Evolutionary conservation across 495 filamentous ascomycete genomes (phyloP).

Genomic region (Penicillium turbatum): DNA sequence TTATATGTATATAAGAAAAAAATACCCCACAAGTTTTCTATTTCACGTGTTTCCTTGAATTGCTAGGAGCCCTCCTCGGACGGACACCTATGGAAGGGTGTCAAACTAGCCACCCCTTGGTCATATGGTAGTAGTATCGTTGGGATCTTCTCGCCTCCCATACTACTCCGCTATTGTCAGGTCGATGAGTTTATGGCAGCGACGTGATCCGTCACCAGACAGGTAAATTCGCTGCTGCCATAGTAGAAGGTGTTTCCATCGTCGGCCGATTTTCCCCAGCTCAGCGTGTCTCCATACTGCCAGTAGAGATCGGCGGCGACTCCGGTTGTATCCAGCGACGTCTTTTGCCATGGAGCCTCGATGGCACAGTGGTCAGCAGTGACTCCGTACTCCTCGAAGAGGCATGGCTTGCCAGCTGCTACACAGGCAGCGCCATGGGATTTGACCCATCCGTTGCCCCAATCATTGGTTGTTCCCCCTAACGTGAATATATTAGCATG

Average conservation of each 20-base stretch:
- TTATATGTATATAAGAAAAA: slow-evolving; percentile 18
- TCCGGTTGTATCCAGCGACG: slow-evolving; percentile 46
- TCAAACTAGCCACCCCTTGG: background rate
- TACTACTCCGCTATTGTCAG: background rate
- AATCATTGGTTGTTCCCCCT: slow-evolving; percentile 41
- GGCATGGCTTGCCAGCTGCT: slow-evolving; percentile 58
- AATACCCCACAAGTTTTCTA: background rate
- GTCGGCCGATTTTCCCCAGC: slow-evolving; percentile 53
- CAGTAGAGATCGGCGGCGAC: slow-evolving; percentile 59
- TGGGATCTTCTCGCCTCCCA: background rate
- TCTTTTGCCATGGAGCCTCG: slow-evolving; percentile 55
- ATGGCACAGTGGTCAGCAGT: slow-evolving; percentile 40
- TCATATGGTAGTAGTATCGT: background rate
- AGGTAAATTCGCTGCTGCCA: slow-evolving; percentile 48
- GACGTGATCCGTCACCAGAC: slow-evolving; percentile 57
- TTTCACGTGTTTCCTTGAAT: too few species aligned
- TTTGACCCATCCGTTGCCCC: slow-evolving; percentile 56
- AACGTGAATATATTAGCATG: background rate
- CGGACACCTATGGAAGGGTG: background rate
- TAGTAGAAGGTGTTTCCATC: slow-evolving; percentile 62
- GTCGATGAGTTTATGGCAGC: slow-evolving; percentile 32
- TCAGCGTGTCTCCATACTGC: slow-evolving; percentile 58
- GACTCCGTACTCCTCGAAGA: slow-evolving; percentile 66
- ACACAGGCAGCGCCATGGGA: slow-evolving; percentile 55
- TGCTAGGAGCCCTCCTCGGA: too few species aligned